phyloP scores from a whole-genome alignment of 1,284 basidiomycete species.

The Fistulina hepatica region DNA sequence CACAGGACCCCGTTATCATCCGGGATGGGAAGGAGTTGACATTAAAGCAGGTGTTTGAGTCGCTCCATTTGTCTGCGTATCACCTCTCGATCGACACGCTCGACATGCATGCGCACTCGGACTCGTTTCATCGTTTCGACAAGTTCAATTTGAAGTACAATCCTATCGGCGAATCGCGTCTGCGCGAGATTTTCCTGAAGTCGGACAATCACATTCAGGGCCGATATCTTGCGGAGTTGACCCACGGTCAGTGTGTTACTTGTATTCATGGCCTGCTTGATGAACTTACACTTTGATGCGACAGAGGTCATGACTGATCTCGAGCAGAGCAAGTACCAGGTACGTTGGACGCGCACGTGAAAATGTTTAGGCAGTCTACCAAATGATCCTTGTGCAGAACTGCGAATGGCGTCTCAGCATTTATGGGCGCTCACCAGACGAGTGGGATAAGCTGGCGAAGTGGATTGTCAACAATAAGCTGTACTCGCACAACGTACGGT shows the following conservation, averaged over 20 bases:
- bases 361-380: background rate
- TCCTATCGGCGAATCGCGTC: slow-evolving; percentile 87
- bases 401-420: slow-evolving; percentile 97
- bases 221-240: slow-evolving; percentile 90
- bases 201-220: slow-evolving; percentile 94
- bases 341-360: slow-evolving; percentile 20
- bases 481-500: slow-evolving; percentile 93
- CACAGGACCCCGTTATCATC: slow-evolving; percentile 92
- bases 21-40: slow-evolving; percentile 89
- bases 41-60: slow-evolving; percentile 89
- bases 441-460: slow-evolving; percentile 98
- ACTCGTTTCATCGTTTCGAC: slow-evolving; percentile 97
- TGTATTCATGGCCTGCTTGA: background rate
- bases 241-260: slow-evolving; percentile 49
- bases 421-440: slow-evolving; percentile 71
- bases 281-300: slow-evolving; percentile 7
- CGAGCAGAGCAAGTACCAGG: slow-evolving; percentile 98
- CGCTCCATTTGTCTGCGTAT: slow-evolving; percentile 91
- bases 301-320: slow-evolving; percentile 93
- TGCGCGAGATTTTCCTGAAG: slow-evolving; percentile 97
- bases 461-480: slow-evolving; percentile 95
- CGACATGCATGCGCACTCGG: slow-evolving; percentile 98
- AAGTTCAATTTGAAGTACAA: slow-evolving; percentile 93
- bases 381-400: slow-evolving; percentile 38
- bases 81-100: slow-evolving; percentile 98